Base-by-base conservation (phyloP, 306 rosid genomes). In the apple (Malus domestica) region DNA sequence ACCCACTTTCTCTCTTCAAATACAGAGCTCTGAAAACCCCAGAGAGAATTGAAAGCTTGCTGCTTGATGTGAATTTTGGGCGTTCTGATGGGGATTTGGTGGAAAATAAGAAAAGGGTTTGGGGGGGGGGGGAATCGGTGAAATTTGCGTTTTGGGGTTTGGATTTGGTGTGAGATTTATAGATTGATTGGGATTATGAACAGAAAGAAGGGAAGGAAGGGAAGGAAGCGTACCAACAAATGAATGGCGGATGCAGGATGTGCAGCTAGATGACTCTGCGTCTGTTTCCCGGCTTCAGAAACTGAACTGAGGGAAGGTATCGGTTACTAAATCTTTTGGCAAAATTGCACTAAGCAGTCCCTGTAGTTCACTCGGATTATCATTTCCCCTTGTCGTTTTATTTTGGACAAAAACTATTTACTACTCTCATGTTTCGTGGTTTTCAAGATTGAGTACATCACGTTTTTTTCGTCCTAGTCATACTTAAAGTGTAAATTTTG, bases 1-100 rank as follows among this genome's bases (percentile, higher is more conserved):
- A n/a, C 15, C 63, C 45, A 66, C 35, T 72, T 22, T 22, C 76
- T 45, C 16, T 11, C 15, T 57, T 32, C 22, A 33, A 23, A 49
- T 52, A 20, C 30, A 45, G 62, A 65, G 25, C 49, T 67, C 70
- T 78, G 64, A 19, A 63, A 79, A 74, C 46, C 81, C 72, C 32
- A 80, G 70, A 72, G 27, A 30, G 8, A 66, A 66, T 35, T 19
- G 42, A 59, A 69, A 72, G 29, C 54, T 23, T 15, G 18, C 23
- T n/a, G 38, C 64, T 57, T 15, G 25, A 3, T 2, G 25, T 73
- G 45, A 25, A 77, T 57, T 27, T 40, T 14, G 10, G 32, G 22
- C 18, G 16, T 11, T 23, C 60, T 27, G 80, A 44, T 25, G 46
- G 70, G 29, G 60, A 32, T 33, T 72, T 66, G 29, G 23, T 62